A percentile compares a stretch with the other conserved stretches of the same genome.
Conservation (phyloP, 805 yeast species). For the Zygoascus tannicola region DNA sequence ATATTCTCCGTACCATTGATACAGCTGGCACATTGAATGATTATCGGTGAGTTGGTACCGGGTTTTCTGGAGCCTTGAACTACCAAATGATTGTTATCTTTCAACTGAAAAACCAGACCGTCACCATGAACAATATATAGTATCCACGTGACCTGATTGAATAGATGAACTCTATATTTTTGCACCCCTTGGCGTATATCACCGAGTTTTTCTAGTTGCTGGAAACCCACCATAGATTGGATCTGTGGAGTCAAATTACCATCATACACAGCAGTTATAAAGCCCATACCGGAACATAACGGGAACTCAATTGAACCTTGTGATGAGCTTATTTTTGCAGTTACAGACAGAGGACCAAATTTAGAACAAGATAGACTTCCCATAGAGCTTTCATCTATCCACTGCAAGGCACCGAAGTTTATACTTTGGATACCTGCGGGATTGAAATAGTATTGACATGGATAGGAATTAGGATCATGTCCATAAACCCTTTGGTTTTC, state of each 20-base stretch:
- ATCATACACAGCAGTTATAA: conserved; percentile 54
- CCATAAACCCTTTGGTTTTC: conserved; percentile 59
- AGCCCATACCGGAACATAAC: conserved; percentile 73
- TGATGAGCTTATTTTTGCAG: conserved; percentile 31
- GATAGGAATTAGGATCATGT: conserved; percentile 44
- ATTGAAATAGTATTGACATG: conserved; percentile 38
- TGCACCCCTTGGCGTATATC: conserved; percentile 24
- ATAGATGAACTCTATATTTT: conserved; percentile 35
- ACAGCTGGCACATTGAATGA: conserved; percentile 13
- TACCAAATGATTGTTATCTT: conserved; percentile 13
- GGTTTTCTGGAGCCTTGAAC: conserved; percentile 24
- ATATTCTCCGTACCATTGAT: conserved; percentile 12
- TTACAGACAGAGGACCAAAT: conserved; percentile 42
- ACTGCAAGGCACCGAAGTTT: conserved; percentile 30
- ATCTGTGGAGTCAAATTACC: conserved; percentile 39
- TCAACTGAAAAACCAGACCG: conserved; percentile 14
- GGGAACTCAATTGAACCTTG: conserved; percentile 43
- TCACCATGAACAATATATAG: conserved; percentile 38
- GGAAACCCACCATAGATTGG: conserved; percentile 40
- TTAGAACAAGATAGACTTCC: conserved; percentile 16
- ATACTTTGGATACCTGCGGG: conserved; percentile 43
- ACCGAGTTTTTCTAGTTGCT: conserved; percentile 29
- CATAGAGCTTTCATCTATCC: conserved; percentile 6
- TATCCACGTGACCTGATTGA: conserved; percentile 41
- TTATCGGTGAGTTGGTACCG: conserved; percentile 15